Conservation (phyloP, 352 stramenopile genomes). For the Pythium plurisporium region DNA sequence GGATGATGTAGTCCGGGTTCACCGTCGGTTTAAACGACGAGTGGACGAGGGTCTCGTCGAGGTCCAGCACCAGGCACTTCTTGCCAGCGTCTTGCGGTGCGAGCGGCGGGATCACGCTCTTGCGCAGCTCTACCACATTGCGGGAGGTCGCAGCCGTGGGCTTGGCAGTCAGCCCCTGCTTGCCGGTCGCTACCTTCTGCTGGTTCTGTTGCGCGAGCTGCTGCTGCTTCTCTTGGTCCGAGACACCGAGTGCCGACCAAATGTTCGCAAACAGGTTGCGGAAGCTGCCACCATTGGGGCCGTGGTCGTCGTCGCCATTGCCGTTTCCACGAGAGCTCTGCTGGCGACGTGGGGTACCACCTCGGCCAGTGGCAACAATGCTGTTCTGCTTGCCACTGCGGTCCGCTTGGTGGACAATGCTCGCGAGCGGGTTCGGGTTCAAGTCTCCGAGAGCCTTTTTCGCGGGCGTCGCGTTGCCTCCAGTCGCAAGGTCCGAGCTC, state of each 20-base stretch:
- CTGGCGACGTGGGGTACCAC: conserved; percentile 15
- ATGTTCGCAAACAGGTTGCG: conserved; percentile 68
- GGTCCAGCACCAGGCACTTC: conserved; percentile 92
- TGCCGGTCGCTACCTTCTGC: conserved; percentile 14
- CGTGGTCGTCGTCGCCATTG: conserved; percentile 20
- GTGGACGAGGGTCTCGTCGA: conserved; percentile 98
- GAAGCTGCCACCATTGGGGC: conserved; percentile 42
- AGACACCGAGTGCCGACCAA: conserved; percentile 55
- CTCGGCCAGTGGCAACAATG: conserved; percentile 13
- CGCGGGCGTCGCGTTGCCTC: conserved; percentile 12
- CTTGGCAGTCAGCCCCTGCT: conserved; percentile 6
- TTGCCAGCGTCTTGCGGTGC: conserved; percentile 56
- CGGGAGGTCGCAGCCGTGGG: conserved; percentile 12
- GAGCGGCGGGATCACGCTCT: conserved; percentile 48
- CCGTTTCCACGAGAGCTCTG: background rate
- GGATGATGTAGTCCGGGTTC: conserved; percentile 96
- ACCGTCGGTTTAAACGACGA: conserved; percentile 93
- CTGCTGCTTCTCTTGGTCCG: conserved; percentile 47
- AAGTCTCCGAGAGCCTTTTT: conserved; percentile 42
- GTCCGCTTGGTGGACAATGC: conserved; percentile 67
- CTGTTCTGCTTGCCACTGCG: conserved; percentile 52
- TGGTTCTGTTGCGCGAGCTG: conserved; percentile 13
- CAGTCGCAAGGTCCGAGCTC: conserved; percentile 26
- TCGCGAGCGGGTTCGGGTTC: conserved; percentile 41
- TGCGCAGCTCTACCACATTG: conserved; percentile 46